Evolutionary conservation across 768 basidiomycete genomes (phyloP).

Genomic region (Boletus bicolor): DNA sequence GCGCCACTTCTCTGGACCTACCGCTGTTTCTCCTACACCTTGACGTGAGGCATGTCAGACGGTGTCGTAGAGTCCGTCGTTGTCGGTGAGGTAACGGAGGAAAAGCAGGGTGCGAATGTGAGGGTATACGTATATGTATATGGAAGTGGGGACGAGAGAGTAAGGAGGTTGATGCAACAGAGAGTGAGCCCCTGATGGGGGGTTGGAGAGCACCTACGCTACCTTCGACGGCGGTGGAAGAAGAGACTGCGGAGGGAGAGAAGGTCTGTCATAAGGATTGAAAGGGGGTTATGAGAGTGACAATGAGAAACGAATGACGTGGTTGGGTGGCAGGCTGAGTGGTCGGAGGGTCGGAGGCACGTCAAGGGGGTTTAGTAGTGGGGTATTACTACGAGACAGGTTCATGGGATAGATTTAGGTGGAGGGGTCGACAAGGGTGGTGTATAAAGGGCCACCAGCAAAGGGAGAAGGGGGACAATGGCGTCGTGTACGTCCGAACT

Average conservation of each 20-base stretch:
- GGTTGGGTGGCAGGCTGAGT: slow-evolving; percentile 1
- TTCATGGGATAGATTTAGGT: slow-evolving; percentile 31
- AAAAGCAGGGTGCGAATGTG: slow-evolving; percentile 25
- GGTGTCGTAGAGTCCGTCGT: slow-evolving; percentile 59
- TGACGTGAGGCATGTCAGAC: slow-evolving; percentile 50
- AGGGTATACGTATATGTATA: slow-evolving; percentile 10
- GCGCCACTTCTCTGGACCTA: neutral
- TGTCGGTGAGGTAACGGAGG: slow-evolving; percentile 44
- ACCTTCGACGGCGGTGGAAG: slow-evolving; percentile 30
- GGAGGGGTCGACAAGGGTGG: slow-evolving; percentile 35
- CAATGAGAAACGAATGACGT: slow-evolving; percentile 34
- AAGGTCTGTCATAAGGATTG: slow-evolving; percentile 37
- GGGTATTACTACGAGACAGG: no score
- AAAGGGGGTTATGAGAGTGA: slow-evolving; percentile 28
- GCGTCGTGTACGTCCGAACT: slow-evolving; percentile 64
- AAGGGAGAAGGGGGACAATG: slow-evolving; percentile 35
- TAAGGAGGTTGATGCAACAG: neutral
- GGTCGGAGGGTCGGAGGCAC: neutral
- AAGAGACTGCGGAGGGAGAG: slow-evolving; percentile 44
- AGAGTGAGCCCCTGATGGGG: neutral
- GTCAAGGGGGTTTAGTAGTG: neutral
- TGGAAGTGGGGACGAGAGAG: slow-evolving; percentile 17
- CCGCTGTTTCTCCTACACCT: slow-evolving; percentile 47
- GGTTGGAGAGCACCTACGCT: slow-evolving; percentile 12
- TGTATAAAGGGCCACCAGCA: slow-evolving; percentile 44